A percentile compares a stretch with the other conserved stretches of the same genome.
Conservation (phyloP, 2,329 filamentous ascomycete species). For the Teratosphaeriaceae sp. region DNA sequence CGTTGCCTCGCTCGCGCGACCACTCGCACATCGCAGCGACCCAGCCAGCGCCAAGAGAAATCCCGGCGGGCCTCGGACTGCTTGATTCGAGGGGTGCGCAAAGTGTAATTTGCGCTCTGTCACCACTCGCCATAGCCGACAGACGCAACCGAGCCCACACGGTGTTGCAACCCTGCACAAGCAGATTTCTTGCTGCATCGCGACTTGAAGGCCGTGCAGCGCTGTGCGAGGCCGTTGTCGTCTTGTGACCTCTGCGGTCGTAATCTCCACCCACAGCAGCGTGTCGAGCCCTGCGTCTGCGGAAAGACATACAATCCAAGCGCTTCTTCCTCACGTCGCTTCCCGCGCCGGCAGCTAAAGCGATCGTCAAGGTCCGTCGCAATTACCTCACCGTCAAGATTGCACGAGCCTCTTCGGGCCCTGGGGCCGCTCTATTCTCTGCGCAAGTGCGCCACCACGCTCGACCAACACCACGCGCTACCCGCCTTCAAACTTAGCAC, state of each 20-base stretch:
- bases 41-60: neutral
- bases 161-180: neutral
- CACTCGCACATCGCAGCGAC: conserved; percentile 1
- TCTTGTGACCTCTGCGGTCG: no score
- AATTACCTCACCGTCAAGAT: conserved; percentile 28
- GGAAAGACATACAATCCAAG: conserved; percentile 17
- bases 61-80: neutral
- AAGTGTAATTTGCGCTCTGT: neutral
- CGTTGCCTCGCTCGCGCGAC: neutral
- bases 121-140: neutral
- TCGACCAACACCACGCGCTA: conserved; percentile 23
- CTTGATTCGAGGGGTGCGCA: neutral
- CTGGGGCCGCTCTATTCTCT: conserved; percentile 31
- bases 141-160: neutral
- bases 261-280: conserved; percentile 16
- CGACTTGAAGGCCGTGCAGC: no score
- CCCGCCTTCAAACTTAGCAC: conserved; percentile 21
- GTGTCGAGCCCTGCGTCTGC: conserved; percentile 13
- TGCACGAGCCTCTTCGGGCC: conserved; percentile 24
- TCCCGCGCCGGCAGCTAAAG: conserved; percentile 23
- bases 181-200: no score
- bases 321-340: conserved; percentile 16
- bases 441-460: conserved; percentile 25
- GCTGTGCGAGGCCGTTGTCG: no score
- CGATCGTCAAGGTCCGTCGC: conserved; percentile 22